Evolutionary conservation across 345 rosid genomes (phyloP), one percentile per base, ranked within the genome.

Genomic region (Eucalyptus erythrocorys): DNA sequence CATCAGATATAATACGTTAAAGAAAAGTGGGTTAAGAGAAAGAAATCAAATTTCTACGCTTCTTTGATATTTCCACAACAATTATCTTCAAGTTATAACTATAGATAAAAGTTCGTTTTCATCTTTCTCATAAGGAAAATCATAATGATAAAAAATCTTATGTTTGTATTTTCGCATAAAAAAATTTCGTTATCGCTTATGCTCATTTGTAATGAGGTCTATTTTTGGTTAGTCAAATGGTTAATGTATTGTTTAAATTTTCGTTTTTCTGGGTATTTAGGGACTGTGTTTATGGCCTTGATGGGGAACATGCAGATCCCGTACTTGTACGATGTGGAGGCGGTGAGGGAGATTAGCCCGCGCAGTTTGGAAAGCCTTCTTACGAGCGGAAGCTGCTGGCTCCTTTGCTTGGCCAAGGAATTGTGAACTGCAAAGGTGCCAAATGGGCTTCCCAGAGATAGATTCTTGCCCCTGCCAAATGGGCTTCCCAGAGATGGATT

Each of bases 221-320:
- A 55, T 55, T 55, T 22, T 55, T 55, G 13, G 61, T 55, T 55
- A 24, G 30, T 55, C 61, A 55, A 55, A 55, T 22, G 13, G 61
- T 55, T 55, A 55, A 24, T 2, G 61, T 22, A 55, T 24, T 24
- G 61, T 55, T 55, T 55, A 22, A 24, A 9, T 55, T 55, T 55
- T 10, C 27, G 5, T 86, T 26, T 51, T 53, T 86, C 7, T 24
- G 42, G n/a, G 16, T 42, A 14, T 55, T 57, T 43, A 89, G 86
- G 90, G 45, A 27, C 19, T 10, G 21, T 49, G 40, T 51, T 68
- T 45, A 43, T 49, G 88, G 86, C 66, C 66, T 40, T 71, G 42
- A 22, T 87, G 34, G 92, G 90, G 47, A 85, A 61, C 66, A 86
- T 85, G 45, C 90, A 59, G 48, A 37, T 91, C 30, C 48, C 91